Conservation (phyloP, 805 yeast species). For the Brettanomyces anomalus region DNA sequence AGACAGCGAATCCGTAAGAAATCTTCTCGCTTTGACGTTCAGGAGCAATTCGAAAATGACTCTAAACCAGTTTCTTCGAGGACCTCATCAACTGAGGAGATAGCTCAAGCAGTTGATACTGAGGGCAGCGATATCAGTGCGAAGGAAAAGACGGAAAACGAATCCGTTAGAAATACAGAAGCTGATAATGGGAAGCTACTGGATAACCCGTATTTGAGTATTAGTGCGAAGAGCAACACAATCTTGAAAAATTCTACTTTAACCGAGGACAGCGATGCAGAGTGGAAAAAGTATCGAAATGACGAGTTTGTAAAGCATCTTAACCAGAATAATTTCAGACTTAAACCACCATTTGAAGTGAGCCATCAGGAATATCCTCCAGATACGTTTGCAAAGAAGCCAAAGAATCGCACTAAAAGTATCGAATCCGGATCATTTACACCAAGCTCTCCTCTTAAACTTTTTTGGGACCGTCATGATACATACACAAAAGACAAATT, state of each 20-base stretch:
- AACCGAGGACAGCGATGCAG: slow-evolving; percentile 15
- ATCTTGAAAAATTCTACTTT: not conserved
- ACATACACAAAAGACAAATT: slow-evolving; percentile 23
- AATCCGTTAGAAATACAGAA: no score
- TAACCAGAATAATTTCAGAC: slow-evolving; percentile 12
- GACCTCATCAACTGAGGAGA: no score
- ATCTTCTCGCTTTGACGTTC: no score
- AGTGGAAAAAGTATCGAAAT: slow-evolving; percentile 21
- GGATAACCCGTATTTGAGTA: slow-evolving; percentile 14
- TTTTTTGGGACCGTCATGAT: slow-evolving; percentile 22
- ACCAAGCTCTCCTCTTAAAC: slow-evolving; percentile 23
- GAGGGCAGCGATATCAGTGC: not conserved
- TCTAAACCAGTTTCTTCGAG: not conserved
- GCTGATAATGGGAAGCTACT: no score
- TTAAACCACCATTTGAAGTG: slow-evolving; percentile 8
- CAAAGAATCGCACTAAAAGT: slow-evolving; percentile 9
- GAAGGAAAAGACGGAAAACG: not conserved
- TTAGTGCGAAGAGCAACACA: slow-evolving; percentile 2
- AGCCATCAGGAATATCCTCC: slow-evolving; percentile 8
- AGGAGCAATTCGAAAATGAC: not conserved
- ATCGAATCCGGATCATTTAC: slow-evolving; percentile 13
- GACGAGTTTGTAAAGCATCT: slow-evolving; percentile 14
- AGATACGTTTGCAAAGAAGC: slow-evolving; percentile 24
- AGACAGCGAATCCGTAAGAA: not conserved
- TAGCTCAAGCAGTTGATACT: not conserved